phyloP scores from a whole-genome alignment of 1,284 basidiomycete species.

The Volvariella volvacea region DNA sequence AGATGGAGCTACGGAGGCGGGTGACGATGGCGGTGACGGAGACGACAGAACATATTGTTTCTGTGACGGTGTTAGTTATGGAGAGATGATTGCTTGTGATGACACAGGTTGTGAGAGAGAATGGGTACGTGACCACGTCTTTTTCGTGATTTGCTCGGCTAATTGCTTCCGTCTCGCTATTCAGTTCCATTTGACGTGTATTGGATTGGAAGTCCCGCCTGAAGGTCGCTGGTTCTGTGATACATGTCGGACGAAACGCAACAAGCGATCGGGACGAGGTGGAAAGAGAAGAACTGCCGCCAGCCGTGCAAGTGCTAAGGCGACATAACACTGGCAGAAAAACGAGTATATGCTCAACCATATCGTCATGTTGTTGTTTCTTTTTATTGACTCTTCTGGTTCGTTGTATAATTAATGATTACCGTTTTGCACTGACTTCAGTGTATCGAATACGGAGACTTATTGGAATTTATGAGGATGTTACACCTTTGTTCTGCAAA shows the following conservation, averaged over 20 bases:
- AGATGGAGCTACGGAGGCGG: constrained; percentile 19
- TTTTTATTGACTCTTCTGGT: too few species aligned
- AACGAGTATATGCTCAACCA: too few species aligned
- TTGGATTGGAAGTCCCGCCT: constrained; percentile 67
- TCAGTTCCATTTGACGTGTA: constrained; percentile 83
- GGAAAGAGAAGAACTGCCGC: neutral
- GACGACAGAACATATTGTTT: constrained; percentile 85
- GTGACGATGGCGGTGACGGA: constrained; percentile 47
- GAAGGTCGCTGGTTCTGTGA: constrained; percentile 83
- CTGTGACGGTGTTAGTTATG: constrained; percentile 83
- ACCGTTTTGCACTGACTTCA: too few species aligned
- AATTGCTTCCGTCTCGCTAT: constrained; percentile 9
- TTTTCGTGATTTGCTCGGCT: constrained; percentile 7
- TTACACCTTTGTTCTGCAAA: too few species aligned
- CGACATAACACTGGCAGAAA: neutral
- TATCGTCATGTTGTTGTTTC: too few species aligned
- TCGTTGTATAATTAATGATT: too few species aligned
- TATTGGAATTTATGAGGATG: too few species aligned
- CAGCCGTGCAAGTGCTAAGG: neutral
- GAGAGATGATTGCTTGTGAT: constrained; percentile 98
- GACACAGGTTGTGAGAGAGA: constrained; percentile 82
- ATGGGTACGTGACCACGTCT: constrained; percentile 69
- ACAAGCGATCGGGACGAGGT: constrained; percentile 7
- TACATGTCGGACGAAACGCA: constrained; percentile 48
- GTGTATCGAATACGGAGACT: too few species aligned